Conservation (phyloP, 2,329 filamentous ascomycete genomes). For the Herpomyces periplanetae region DNA sequence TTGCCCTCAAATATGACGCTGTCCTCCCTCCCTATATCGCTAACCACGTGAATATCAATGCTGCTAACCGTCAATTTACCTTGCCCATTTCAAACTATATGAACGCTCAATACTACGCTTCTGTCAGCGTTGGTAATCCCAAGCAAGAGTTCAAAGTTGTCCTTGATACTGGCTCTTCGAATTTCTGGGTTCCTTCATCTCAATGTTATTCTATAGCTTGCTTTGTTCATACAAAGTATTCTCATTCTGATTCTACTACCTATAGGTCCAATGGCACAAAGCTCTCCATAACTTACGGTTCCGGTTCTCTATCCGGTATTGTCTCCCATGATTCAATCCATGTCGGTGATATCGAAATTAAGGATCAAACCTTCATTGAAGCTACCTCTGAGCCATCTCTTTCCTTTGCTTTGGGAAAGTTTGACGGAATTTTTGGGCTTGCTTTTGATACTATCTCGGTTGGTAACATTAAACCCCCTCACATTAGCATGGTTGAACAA, state of each 20-base stretch:
- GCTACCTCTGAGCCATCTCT: conserved; percentile 79
- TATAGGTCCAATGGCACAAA: conserved; percentile 75
- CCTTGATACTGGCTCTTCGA: conserved; percentile 89
- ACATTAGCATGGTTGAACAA: conserved; percentile 83
- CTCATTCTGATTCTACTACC: conserved; percentile 49
- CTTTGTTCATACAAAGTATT: conserved; percentile 88
- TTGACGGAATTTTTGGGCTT: conserved; percentile 81
- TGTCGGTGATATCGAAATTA: conserved; percentile 60
- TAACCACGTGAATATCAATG: no score
- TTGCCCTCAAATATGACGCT: no score
- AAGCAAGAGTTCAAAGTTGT: conserved; percentile 93
- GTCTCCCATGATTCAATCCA: conserved; percentile 52
- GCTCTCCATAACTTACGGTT: conserved; percentile 84
- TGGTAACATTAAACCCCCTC: conserved; percentile 67
- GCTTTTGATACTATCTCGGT: conserved; percentile 91
- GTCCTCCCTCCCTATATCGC: no score
- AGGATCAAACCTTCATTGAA: conserved; percentile 78
- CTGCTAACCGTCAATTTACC: no score
- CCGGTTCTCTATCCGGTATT: conserved; percentile 65
- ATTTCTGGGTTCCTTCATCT: conserved; percentile 81
- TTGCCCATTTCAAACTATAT: no score
- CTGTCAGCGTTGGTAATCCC: conserved; percentile 57
- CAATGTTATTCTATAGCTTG: conserved; percentile 83
- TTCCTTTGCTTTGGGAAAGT: conserved; percentile 85
- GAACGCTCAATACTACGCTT: no score